A percentile compares a stretch with the other conserved stretches of the same genome.
Evolutionary conservation across 2,329 filamentous ascomycete species (phyloP).

Genomic region (Cordyceps javanica): DNA sequence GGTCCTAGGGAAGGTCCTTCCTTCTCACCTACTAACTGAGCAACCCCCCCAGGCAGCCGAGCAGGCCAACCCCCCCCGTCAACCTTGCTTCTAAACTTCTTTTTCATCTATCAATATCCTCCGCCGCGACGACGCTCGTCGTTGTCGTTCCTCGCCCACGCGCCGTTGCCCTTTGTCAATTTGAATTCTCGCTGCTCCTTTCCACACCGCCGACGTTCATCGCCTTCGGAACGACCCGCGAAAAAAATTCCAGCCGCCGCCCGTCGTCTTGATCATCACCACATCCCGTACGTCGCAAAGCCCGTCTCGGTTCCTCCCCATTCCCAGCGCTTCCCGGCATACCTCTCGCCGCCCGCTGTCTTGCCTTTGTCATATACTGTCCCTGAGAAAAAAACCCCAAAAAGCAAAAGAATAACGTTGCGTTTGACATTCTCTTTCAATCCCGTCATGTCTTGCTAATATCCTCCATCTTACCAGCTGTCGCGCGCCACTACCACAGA

Average conservation of each 20-base stretch:
- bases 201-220: background rate
- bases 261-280: background rate
- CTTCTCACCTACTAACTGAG: background rate
- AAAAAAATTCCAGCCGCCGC: background rate
- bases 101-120: background rate
- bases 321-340: background rate
- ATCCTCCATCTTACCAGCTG: background rate
- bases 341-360: background rate
- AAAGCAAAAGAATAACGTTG: too few species aligned
- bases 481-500: background rate
- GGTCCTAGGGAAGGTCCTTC: too few species aligned
- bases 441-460: background rate
- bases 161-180: background rate
- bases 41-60: background rate
- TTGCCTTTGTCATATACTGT: background rate
- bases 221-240: background rate
- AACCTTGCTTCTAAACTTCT: conserved; percentile 3
- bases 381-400: too few species aligned
- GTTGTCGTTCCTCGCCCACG: background rate
- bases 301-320: background rate
- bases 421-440: background rate
- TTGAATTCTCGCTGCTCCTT: background rate
- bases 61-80: background rate
- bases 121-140: background rate
- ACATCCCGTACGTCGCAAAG: background rate